phyloP scores from a whole-genome alignment of 2,329 filamentous ascomycete genomes.

The Xylariaceae sp. region DNA sequence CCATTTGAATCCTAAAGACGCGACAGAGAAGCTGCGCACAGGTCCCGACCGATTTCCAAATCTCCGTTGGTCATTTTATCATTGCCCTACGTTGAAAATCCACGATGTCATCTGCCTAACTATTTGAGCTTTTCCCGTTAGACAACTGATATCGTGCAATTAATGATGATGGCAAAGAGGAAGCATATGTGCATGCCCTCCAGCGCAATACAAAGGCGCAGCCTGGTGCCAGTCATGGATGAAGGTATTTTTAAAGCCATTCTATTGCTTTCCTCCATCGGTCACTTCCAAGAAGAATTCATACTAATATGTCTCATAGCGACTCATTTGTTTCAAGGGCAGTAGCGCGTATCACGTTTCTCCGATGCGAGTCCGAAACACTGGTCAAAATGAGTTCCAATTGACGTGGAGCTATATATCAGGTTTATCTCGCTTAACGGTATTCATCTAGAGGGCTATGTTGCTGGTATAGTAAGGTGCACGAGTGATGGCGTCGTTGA shows the following conservation, averaged over 20 bases:
- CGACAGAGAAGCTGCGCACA: neutral
- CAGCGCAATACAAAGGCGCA: conserved; percentile 27
- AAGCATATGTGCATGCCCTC: conserved; percentile 29
- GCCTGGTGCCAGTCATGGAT: conserved; percentile 24
- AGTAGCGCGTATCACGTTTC: no score
- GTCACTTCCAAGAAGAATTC: conserved; percentile 24
- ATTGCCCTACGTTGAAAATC: neutral
- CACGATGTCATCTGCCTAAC: conserved; percentile 16
- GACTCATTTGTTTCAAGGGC: no score
- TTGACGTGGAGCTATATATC: no score
- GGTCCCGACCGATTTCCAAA: neutral
- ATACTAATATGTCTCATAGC: conserved; percentile 32
- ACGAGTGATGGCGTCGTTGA: no score
- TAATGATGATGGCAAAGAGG: conserved; percentile 30
- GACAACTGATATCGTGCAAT: conserved; percentile 36
- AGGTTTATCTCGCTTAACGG: no score
- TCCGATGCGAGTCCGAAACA: no score
- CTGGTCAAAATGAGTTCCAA: no score
- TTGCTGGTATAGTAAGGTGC: no score
- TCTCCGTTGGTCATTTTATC: neutral
- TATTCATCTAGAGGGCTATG: no score
- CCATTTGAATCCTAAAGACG: no score
- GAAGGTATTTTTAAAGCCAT: conserved; percentile 7
- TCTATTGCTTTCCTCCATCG: conserved; percentile 11
- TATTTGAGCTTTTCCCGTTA: conserved; percentile 33